Percentiles rank a stretch among this genome's conserved stretches.
Conservation (phyloP, 1,284 basidiomycete species). For the Boletellus deceptivus region DNA sequence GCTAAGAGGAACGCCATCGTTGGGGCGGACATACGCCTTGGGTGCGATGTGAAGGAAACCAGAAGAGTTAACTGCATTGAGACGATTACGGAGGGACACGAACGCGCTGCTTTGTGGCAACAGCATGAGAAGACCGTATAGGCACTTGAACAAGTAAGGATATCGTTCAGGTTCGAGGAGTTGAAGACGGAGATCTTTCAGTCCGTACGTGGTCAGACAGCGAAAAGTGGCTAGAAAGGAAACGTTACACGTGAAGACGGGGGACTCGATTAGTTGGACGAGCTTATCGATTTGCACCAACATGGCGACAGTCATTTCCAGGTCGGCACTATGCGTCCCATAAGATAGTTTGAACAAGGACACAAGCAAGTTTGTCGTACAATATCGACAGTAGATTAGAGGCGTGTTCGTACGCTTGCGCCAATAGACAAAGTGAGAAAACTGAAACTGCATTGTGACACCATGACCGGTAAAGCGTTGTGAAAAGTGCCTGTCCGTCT, state of each 20-base stretch:
- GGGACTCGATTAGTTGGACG: constrained; percentile 96
- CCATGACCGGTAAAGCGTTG: constrained; percentile 94
- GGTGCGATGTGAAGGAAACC: constrained; percentile 90
- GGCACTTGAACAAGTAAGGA: constrained; percentile 95
- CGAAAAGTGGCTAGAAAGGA: neutral
- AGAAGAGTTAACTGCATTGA: constrained; percentile 93
- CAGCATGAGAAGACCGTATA: constrained; percentile 97
- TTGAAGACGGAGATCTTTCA: constrained; percentile 88
- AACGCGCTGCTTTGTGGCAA: constrained; percentile 97
- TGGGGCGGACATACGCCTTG: constrained; percentile 55
- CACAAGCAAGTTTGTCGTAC: constrained; percentile 45
- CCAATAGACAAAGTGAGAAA: constrained; percentile 92
- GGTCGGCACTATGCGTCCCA: constrained; percentile 67
- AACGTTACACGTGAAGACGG: constrained; percentile 90
- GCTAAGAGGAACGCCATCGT: neutral
- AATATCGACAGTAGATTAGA: constrained; percentile 97
- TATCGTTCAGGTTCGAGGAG: constrained; percentile 96
- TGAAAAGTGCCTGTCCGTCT: constrained; percentile 94
- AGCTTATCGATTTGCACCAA: constrained; percentile 98
- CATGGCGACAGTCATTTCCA: constrained; percentile 94
- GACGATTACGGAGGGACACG: constrained; percentile 88
- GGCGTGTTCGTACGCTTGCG: constrained; percentile 98
- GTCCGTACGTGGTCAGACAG: constrained; percentile 7
- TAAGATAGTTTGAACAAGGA: constrained; percentile 5
- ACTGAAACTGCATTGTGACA: constrained; percentile 98